Evolutionary conservation across 2,329 filamentous ascomycete genomes (phyloP).

Genomic region (Rhexocercosporidium sp.): DNA sequence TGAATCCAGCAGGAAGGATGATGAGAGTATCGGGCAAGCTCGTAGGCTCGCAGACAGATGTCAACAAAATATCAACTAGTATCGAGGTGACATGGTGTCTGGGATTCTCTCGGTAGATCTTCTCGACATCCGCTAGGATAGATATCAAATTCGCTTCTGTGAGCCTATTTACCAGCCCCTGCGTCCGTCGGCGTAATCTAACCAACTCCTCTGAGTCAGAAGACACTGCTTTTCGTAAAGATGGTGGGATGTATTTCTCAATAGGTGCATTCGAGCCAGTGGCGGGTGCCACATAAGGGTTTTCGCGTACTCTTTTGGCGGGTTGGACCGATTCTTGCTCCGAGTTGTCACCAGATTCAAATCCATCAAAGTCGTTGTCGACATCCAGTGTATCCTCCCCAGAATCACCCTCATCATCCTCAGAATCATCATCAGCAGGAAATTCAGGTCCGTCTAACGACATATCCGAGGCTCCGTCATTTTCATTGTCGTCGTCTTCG

Average conservation of each 20-base stretch:
- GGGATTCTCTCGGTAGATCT: conserved; percentile 81
- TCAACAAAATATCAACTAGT: conserved; percentile 77
- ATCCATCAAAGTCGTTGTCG: conserved; percentile 47
- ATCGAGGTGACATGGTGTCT: conserved; percentile 87
- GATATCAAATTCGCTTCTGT: conserved; percentile 89
- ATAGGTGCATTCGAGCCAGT: conserved; percentile 51
- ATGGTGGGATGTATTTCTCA: conserved; percentile 91
- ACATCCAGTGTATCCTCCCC: conserved; percentile 45
- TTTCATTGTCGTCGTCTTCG: conserved; percentile 39
- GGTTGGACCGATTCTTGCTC: conserved; percentile 42
- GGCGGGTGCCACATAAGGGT: conserved; percentile 83
- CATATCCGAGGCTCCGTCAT: conserved; percentile 40
- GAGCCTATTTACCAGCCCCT: conserved; percentile 89
- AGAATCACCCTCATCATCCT: conserved; percentile 34
- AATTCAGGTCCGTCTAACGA: conserved; percentile 40
- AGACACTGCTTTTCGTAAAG: conserved; percentile 67
- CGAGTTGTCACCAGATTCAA: conserved; percentile 45
- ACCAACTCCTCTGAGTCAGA: conserved; percentile 70
- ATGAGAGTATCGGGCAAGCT: conserved; percentile 86
- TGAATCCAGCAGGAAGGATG: conserved; percentile 88
- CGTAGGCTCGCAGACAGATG: conserved; percentile 80
- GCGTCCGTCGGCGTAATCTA: conserved; percentile 77
- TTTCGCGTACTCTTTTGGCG: conserved; percentile 66
- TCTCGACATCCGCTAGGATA: conserved; percentile 82
- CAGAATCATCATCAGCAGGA: conserved; percentile 38